These are phyloP conservation scores for Chrysosporium queenslandicum DNA, from an alignment of 2,329 filamentous ascomycete genomes.

Conservation along the genomic window DNA sequence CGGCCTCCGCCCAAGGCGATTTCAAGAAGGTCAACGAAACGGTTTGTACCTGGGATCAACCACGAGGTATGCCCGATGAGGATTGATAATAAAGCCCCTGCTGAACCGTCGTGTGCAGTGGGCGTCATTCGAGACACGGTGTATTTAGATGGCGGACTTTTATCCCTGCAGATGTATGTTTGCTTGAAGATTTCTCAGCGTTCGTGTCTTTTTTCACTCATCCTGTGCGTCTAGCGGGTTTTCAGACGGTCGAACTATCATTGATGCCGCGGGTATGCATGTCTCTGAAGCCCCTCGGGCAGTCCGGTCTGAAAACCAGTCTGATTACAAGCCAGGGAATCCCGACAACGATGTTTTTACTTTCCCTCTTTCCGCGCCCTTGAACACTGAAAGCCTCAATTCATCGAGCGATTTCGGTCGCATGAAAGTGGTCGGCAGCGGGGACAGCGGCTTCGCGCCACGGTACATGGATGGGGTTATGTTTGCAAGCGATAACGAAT, in stretches of 20 bases:
- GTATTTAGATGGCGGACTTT: conserved; percentile 60
- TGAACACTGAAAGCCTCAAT: conserved; percentile 44
- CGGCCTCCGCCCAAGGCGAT: conserved; percentile 31
- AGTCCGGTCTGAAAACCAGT: neutral
- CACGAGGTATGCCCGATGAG: conserved; percentile 29
- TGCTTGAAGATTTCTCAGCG: no score
- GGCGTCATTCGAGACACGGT: conserved; percentile 51
- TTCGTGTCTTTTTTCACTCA: no score
- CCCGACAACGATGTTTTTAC: no score
- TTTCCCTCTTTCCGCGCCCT: conserved; percentile 50
- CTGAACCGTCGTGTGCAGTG: conserved; percentile 34
- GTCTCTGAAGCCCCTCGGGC: neutral
- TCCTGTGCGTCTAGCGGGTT: no score
- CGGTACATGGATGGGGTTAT: conserved; percentile 55
- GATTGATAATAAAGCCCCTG: neutral
- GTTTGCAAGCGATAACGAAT: conserved; percentile 54
- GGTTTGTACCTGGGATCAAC: conserved; percentile 48
- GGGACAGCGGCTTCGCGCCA: no score
- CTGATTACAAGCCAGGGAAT: conserved; percentile 24
- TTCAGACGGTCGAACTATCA: no score
- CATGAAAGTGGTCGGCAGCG: conserved; percentile 43
- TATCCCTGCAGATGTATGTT: no score
- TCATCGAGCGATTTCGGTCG: conserved; percentile 43
- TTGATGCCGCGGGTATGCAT: conserved; percentile 40
- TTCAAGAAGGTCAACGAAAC: conserved; percentile 47